Evolutionary conservation across 164 flowering plant genomes (phyloP).

Genomic region (Stephania japonica): DNA sequence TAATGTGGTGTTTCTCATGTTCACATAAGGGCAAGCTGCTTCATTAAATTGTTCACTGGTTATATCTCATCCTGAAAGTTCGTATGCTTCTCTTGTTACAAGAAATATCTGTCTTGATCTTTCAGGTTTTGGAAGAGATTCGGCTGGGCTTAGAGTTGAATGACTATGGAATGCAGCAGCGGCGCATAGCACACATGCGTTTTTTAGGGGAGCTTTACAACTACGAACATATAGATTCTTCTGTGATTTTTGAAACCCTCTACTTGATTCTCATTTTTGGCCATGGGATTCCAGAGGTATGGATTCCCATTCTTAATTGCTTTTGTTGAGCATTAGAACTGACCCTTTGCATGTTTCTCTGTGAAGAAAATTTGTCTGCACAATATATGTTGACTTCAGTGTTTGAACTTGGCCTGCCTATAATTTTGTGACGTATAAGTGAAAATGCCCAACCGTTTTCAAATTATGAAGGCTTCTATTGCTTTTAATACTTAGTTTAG

Average conservation of each 20-base stretch:
- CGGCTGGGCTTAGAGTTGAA: conserved; percentile 82
- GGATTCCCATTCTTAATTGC: background rate
- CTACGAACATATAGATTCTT: conserved; percentile 90
- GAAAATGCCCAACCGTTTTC: background rate
- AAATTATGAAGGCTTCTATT: background rate
- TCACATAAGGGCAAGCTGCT: background rate
- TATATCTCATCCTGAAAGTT: background rate
- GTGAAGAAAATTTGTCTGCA: background rate
- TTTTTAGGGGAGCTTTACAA: conserved; percentile 97
- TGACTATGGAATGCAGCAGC: conserved; percentile 92
- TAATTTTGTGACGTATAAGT: background rate
- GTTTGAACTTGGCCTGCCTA: background rate
- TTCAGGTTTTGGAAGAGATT: conserved; percentile 92
- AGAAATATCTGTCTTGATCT: background rate
- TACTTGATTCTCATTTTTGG: conserved; percentile 83
- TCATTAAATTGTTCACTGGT: background rate
- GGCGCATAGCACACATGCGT: conserved; percentile 86
- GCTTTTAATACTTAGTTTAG: background rate
- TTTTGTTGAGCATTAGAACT: background rate
- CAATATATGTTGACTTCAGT: background rate
- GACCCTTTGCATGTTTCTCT: background rate
- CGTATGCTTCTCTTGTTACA: background rate
- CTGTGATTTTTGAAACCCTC: conserved; percentile 90
- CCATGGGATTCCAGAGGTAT: conserved; percentile 89
- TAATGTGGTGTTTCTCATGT: background rate